These are phyloP conservation scores for Claviceps purpurea DNA, from an alignment of 2,329 filamentous ascomycete species.

Conservation along the genomic window DNA sequence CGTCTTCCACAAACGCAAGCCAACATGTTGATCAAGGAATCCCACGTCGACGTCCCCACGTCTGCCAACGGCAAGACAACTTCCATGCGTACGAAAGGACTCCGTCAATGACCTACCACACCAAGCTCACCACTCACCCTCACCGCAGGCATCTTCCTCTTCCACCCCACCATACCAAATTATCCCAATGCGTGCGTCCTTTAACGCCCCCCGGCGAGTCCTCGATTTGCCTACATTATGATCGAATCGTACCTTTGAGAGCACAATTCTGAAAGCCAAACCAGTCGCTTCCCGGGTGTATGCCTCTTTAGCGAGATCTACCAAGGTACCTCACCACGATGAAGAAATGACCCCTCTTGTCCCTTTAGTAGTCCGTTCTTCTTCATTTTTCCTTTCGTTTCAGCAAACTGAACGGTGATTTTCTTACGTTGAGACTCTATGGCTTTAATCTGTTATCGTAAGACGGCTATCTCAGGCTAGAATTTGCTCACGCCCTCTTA, in stretches of 20 bases:
- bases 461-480: no score
- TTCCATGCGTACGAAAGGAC: constrained; percentile 32
- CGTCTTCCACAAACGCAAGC: neutral
- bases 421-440: no score
- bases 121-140: constrained; percentile 3
- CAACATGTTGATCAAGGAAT: constrained; percentile 42
- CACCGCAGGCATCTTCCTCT: constrained; percentile 66
- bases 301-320: constrained; percentile 91
- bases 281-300: constrained; percentile 64
- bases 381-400: neutral
- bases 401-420: no score
- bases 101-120: neutral
- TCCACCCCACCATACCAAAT: constrained; percentile 70
- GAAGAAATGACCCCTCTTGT: no score
- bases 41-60: constrained; percentile 35
- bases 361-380: neutral
- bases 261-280: neutral
- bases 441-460: no score
- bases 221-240: no score
- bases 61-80: constrained; percentile 39
- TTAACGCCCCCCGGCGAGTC: neutral
- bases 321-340: constrained; percentile 50
- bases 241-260: neutral
- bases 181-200: constrained; percentile 63
- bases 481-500: neutral